These are phyloP conservation scores for Fusarium sp. DNA, from an alignment of 2,329 filamentous ascomycete species.

Conservation along the genomic window DNA sequence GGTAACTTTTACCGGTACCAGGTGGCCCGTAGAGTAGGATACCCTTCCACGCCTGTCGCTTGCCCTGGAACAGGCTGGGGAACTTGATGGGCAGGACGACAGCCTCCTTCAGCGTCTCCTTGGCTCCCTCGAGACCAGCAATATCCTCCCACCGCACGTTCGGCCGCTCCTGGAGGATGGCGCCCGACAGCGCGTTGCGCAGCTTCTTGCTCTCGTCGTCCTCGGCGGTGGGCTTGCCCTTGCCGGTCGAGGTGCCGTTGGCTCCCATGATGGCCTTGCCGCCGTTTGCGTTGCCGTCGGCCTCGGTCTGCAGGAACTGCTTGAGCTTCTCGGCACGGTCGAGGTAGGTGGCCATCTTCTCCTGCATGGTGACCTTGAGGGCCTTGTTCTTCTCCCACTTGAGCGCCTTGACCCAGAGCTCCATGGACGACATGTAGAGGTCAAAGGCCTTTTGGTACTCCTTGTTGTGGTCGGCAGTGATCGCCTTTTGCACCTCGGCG, in stretches of 20 bases:
- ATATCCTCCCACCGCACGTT: constrained; percentile 99
- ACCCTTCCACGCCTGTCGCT: constrained; percentile 98
- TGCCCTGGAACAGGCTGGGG: constrained; percentile 94
- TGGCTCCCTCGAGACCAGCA: constrained; percentile 92
- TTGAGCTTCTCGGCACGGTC: constrained; percentile 99
- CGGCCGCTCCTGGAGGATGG: constrained; percentile 94
- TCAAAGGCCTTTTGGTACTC: constrained; percentile 99
- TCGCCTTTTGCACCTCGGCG: constrained; percentile 96
- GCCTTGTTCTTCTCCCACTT: constrained; percentile 99
- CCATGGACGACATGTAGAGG: constrained; percentile 93
- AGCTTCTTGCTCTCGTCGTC: constrained; percentile 98
- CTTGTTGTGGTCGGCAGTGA: constrained; percentile 94
- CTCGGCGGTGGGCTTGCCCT: constrained; percentile 72
- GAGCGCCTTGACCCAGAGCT: constrained; percentile 98
- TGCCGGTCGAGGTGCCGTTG: constrained; percentile 78
- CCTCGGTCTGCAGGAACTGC: constrained; percentile 85
- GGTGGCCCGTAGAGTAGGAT: constrained; percentile 97
- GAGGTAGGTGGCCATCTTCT: constrained; percentile 97
- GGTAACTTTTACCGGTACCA: constrained; percentile 96
- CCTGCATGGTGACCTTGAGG: constrained; percentile 96
- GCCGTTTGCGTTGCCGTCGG: constrained; percentile 78
- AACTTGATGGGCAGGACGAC: constrained; percentile 99
- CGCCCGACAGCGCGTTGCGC: constrained; percentile 89
- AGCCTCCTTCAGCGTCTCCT: constrained; percentile 97
- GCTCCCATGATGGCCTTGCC: constrained; percentile 76